These are phyloP conservation scores for Fusarium sacchari DNA, from an alignment of 2,329 filamentous ascomycete species.

Conservation along the genomic window DNA sequence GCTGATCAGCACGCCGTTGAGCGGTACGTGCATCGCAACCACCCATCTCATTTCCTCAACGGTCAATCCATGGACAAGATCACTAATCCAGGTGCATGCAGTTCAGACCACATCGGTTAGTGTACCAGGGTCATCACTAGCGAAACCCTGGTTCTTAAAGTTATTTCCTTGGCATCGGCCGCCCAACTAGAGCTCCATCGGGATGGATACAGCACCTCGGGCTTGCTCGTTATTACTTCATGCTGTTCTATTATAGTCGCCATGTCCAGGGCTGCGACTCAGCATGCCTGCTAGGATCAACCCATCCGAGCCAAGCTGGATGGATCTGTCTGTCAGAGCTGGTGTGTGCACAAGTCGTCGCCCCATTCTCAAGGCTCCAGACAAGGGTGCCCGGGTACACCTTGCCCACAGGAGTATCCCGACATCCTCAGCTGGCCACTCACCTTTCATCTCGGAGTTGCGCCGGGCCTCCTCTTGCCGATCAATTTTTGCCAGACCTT, in stretches of 20 bases:
- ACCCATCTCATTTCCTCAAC: constrained; percentile 20
- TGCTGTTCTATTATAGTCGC: constrained; percentile 36
- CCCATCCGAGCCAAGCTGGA: constrained; percentile 20
- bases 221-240: constrained; percentile 24
- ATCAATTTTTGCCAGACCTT: constrained; percentile 26
- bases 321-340: constrained; percentile 35
- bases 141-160: constrained; percentile 25
- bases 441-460: constrained; percentile 31
- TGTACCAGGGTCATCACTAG: constrained; percentile 32
- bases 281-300: constrained; percentile 38
- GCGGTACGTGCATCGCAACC: constrained; percentile 31
- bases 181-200: constrained; percentile 20
- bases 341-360: constrained; percentile 24
- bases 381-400: constrained; percentile 11
- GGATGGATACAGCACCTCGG: background rate
- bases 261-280: constrained; percentile 35
- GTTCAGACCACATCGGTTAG: constrained; percentile 27
- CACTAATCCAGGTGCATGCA: constrained; percentile 41
- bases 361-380: constrained; percentile 19
- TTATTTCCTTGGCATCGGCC: constrained; percentile 36
- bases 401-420: constrained; percentile 36
- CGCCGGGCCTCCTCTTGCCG: constrained; percentile 26
- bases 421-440: constrained; percentile 18
- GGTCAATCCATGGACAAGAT: constrained; percentile 26
- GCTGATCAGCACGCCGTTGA: constrained; percentile 23